phyloP scores from a whole-genome alignment of 2,329 filamentous ascomycete species.

The Pseudocercospora musae region DNA sequence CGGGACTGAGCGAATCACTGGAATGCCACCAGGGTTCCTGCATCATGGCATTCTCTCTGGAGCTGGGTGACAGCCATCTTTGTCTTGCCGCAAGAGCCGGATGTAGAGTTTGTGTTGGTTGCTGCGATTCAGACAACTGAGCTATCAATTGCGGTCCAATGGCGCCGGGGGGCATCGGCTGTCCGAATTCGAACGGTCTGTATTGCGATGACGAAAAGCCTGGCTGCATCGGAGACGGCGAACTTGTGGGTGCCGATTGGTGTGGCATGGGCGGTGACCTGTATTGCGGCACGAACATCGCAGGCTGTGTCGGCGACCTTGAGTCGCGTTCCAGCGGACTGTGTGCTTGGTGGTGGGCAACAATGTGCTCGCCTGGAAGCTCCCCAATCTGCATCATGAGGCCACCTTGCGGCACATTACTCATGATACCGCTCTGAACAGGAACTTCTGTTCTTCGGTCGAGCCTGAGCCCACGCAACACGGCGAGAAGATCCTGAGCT shows the following conservation, averaged over 20 bases:
- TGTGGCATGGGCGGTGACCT: neutral
- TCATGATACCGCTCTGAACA: neutral
- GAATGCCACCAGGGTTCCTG: constrained; percentile 8
- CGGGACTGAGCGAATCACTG: constrained; percentile 8
- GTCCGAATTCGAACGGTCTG: constrained; percentile 4
- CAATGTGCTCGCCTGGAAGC: neutral
- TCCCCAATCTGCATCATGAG: constrained; percentile 4
- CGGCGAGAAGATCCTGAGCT: constrained; percentile 19
- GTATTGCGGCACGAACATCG: constrained; percentile 11
- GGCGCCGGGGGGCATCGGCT: neutral
- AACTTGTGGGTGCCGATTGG: constrained; percentile 3
- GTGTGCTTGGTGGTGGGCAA: neutral
- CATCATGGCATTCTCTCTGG: constrained; percentile 7
- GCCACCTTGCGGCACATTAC: neutral
- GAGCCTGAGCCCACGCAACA: constrained; percentile 14
- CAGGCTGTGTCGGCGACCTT: constrained; percentile 9
- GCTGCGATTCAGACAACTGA: neutral
- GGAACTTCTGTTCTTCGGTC: neutral
- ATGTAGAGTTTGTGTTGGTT: neutral
- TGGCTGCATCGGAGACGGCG: constrained; percentile 1
- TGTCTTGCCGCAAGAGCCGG: constrained; percentile 1
- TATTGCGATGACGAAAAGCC: neutral
- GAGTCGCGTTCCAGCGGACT: constrained; percentile 6
- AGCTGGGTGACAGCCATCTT: neutral
- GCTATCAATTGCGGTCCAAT: neutral